Evolutionary conservation across 495 filamentous ascomycete species (phyloP).

Genomic region (Penicillium goetzii): DNA sequence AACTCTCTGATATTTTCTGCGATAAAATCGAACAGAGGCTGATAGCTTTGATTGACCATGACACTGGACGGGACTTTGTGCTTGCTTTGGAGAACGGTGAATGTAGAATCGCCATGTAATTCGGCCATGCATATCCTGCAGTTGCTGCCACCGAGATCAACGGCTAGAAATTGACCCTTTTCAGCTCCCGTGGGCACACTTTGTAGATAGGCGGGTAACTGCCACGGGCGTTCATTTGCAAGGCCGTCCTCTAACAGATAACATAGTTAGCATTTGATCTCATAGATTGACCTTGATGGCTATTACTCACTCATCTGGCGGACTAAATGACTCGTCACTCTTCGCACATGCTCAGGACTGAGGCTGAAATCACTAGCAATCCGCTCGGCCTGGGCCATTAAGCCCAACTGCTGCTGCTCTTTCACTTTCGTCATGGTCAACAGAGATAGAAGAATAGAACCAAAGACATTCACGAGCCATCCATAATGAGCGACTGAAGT

Average conservation of each 20-base stretch:
- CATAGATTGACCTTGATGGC: neutral
- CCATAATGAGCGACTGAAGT: conserved; percentile 6
- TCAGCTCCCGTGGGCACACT: conserved; percentile 57
- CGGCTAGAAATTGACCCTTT: conserved; percentile 63
- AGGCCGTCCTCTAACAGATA: conserved; percentile 2
- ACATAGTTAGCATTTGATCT: neutral
- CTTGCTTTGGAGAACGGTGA: conserved; percentile 21
- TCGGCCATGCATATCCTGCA: conserved; percentile 68
- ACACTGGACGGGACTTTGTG: conserved; percentile 18
- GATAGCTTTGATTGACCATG: conserved; percentile 25
- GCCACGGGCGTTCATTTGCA: conserved; percentile 8
- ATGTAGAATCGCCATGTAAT: conserved; percentile 47
- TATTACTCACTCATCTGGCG: neutral
- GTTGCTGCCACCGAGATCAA: conserved; percentile 74
- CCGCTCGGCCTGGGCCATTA: conserved; percentile 2
- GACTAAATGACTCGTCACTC: conserved; percentile 6
- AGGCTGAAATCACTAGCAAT: conserved; percentile 1
- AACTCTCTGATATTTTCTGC: conserved; percentile 23
- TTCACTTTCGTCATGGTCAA: conserved; percentile 2
- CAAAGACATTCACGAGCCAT: conserved; percentile 4
- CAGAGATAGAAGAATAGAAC: neutral
- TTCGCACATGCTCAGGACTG: neutral
- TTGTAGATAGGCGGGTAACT: conserved; percentile 9
- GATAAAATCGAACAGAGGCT: conserved; percentile 31
- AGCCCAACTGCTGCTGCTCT: neutral